Evolutionary conservation across 768 basidiomycete species (phyloP), one percentile per base, ranked within the genome.

Genomic region (Hortiboletus flavorubellus): DNA sequence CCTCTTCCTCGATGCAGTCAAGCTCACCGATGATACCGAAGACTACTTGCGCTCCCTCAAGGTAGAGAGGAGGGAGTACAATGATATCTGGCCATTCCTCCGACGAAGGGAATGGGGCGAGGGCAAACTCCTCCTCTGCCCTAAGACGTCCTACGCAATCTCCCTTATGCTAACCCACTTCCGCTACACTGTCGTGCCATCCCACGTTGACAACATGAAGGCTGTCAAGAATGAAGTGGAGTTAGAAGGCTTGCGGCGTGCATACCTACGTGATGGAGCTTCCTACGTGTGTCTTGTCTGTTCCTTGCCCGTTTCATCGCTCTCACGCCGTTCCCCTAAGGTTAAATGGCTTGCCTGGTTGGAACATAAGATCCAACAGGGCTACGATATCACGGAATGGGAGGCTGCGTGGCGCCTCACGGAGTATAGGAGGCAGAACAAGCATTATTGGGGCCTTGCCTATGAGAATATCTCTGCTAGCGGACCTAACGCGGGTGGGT

Each of bases 321-420:
- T 48, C 59, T 64, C 33, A 62, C 57, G 56, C 37, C 30, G 46
- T 55, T 43, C 47, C 37, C 45, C 38, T 23, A 60, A 86, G 84
- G 81, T 84, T 42, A 79, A 78, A 65, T 98, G 93, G 85, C 82
- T 94, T 55, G 89, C 93, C 1, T 96, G 93, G 93, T 76, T 99
- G 2, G 93, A 98, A 53, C 72, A 83, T 54, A 89, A 91, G 70
- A 76, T 95, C 38, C 69, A 75, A 10, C 80, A 87, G 55, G 88
- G 88, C 47, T 89, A 89, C 65, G 81, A 87, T 56, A 87, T 98
- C 60, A 89, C 89, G 7, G 96, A 98, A 72, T 97, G 89, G 76
- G 91, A 95, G 66, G 94, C 95, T 12, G 91, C 85, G 1, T 91
- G 86, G 69, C 82, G 90, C 50, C 74, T 97, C 53, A 88, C 85